Evolutionary conservation across 768 basidiomycete species (phyloP).

Genomic region (Amanita molliuscula): DNA sequence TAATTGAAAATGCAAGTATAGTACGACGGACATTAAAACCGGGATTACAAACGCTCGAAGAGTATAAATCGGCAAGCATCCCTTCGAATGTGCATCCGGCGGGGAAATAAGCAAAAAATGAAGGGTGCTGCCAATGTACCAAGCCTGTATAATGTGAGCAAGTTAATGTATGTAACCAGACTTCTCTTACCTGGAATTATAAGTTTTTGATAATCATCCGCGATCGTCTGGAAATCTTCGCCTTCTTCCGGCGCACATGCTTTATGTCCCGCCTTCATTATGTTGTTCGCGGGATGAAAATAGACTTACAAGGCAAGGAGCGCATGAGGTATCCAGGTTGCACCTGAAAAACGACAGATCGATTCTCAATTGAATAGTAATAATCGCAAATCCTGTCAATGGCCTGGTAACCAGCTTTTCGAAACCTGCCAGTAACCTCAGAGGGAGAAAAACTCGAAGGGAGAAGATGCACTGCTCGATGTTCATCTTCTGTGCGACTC

Average conservation of each 20-base stretch:
- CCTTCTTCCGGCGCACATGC: conserved; percentile 37
- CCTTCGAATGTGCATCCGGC: conserved; percentile 70
- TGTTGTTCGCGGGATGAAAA: background rate
- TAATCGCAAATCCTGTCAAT: conserved; percentile 90
- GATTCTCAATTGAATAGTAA: conserved; percentile 53
- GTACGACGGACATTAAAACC: conserved; percentile 67
- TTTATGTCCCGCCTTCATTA: background rate
- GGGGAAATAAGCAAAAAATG: conserved; percentile 85
- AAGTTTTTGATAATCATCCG: conserved; percentile 67
- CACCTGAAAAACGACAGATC: conserved; percentile 65
- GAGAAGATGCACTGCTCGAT: conserved; percentile 30
- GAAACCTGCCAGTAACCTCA: conserved; percentile 41
- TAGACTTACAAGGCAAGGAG: conserved; percentile 47
- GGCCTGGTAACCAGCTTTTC: conserved; percentile 78
- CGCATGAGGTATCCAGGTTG: conserved; percentile 75
- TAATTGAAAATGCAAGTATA: background rate
- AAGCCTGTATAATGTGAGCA: conserved; percentile 37
- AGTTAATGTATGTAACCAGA: background rate
- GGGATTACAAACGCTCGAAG: conserved; percentile 66
- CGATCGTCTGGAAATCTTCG: conserved; percentile 63
- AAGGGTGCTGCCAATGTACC: conserved; percentile 88
- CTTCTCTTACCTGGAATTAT: conserved; percentile 61
- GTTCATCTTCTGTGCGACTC: conserved; percentile 23
- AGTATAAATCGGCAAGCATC: conserved; percentile 77
- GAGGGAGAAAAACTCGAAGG: background rate